Conservation (phyloP, 179 eudicot genomes). For the Actinidia arguta region DNA sequence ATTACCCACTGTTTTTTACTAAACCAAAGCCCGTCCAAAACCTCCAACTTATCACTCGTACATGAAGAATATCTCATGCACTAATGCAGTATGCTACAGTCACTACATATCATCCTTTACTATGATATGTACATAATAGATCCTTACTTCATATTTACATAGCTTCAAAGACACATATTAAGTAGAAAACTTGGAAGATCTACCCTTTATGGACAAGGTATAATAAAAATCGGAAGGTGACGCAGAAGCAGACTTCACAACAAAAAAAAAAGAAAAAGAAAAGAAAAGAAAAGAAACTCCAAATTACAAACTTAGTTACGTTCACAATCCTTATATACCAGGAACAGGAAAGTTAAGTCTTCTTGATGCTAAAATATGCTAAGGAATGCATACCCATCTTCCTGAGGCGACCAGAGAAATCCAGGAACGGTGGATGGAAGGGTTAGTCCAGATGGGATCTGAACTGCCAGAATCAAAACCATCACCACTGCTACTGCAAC, state of each 20-base stretch:
- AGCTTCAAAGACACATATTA: not conserved
- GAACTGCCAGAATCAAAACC: conserved; percentile 33
- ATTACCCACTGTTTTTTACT: too few species aligned
- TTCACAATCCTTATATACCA: not conserved
- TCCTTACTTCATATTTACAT: not conserved
- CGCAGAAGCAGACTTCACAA: not conserved
- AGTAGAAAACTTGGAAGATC: not conserved
- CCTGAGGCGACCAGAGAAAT: conserved; percentile 51
- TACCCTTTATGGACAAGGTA: not conserved
- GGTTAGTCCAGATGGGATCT: conserved; percentile 13
- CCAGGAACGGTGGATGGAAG: conserved; percentile 48
- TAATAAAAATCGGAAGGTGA: not conserved
- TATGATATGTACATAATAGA: not conserved
- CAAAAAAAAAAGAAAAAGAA: too few species aligned
- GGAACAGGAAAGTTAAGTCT: not conserved
- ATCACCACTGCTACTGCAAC: conserved; percentile 22
- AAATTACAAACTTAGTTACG: not conserved
- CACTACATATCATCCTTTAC: too few species aligned
- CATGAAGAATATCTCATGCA: too few species aligned
- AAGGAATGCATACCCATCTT: conserved; percentile 35
- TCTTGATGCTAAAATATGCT: not conserved
- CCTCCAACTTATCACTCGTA: too few species aligned
- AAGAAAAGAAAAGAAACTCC: not conserved
- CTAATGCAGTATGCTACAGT: too few species aligned
- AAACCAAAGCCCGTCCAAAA: too few species aligned